A percentile compares a stretch with the other conserved stretches of the same genome.
Evolutionary conservation across 345 rosid species (phyloP).

Genomic region (Pistacia atlantica): DNA sequence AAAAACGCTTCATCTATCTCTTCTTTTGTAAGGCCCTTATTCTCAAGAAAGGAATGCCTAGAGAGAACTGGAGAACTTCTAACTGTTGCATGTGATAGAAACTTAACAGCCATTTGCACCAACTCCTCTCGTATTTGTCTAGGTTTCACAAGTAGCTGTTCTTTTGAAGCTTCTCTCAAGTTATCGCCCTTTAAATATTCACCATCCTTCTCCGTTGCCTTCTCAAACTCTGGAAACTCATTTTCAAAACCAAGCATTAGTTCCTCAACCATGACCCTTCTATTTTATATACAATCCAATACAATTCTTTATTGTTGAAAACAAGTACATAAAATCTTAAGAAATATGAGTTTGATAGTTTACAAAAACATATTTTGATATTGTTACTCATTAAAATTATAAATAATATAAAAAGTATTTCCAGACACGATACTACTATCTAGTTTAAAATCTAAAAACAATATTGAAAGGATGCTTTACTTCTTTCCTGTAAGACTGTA

Average conservation of each 20-base stretch:
- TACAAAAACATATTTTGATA: no score
- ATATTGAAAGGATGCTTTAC: no score
- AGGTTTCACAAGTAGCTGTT: conserved; percentile 3
- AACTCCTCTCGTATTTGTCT: conserved; percentile 28
- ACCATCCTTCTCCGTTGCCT: neutral
- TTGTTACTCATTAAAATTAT: no score
- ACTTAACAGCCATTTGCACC: conserved; percentile 34
- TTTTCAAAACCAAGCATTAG: neutral
- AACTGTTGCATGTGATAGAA: conserved; percentile 29
- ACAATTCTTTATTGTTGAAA: no score
- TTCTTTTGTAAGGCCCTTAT: conserved; percentile 28
- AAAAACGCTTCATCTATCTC: conserved; percentile 37
- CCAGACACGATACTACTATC: no score
- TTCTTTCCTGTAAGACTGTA: no score
- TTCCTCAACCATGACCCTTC: neutral
- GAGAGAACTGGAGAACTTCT: conserved; percentile 20
- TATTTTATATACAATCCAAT: no score
- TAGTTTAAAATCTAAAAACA: no score
- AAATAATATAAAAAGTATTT: no score
- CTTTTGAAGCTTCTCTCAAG: neutral
- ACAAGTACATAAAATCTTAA: no score
- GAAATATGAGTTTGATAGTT: no score
- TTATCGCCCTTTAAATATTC: neutral
- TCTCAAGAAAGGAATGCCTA: conserved; percentile 34
- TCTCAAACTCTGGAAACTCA: neutral